phyloP scores from a whole-genome alignment of 2,329 filamentous ascomycete species.

The Clarireedia homoeocarpa region DNA sequence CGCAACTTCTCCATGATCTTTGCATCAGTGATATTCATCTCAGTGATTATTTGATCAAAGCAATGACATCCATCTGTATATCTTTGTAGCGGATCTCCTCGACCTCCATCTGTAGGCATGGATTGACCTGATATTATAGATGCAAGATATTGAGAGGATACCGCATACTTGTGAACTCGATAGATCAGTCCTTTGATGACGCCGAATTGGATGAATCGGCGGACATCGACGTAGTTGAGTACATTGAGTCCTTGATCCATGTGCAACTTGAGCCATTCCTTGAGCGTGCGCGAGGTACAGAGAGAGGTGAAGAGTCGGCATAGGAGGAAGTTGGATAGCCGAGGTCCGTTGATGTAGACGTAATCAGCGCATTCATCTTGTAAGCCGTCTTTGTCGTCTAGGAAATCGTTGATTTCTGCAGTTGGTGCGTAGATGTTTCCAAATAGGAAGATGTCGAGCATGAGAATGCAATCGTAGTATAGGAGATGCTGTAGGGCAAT shows the following conservation, averaged over 20 bases:
- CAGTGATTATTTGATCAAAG: constrained; percentile 77
- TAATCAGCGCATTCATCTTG: constrained; percentile 86
- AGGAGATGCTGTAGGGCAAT: constrained; percentile 82
- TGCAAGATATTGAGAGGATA: constrained; percentile 56
- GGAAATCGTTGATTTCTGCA: constrained; percentile 70
- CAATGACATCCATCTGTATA: constrained; percentile 69
- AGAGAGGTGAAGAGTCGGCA: constrained; percentile 83
- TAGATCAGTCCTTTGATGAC: constrained; percentile 93
- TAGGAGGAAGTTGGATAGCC: constrained; percentile 53
- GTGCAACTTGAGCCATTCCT: constrained; percentile 78
- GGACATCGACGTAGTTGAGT: constrained; percentile 73
- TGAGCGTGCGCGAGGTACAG: constrained; percentile 72
- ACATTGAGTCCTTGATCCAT: constrained; percentile 56
- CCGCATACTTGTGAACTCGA: constrained; percentile 83
- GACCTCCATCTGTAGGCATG: constrained; percentile 30
- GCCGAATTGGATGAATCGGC: constrained; percentile 89
- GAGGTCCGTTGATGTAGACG: constrained; percentile 39
- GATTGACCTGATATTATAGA: constrained; percentile 24
- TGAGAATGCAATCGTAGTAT: constrained; percentile 83
- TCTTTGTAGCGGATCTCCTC: constrained; percentile 39
- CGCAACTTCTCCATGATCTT: constrained; percentile 64
- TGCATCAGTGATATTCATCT: constrained; percentile 60
- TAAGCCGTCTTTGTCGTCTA: constrained; percentile 63
- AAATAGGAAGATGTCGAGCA: constrained; percentile 95
- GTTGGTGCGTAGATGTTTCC: constrained; percentile 81